Conservation (phyloP, 306 rosid species). For the Begonia peltatifolia region DNA sequence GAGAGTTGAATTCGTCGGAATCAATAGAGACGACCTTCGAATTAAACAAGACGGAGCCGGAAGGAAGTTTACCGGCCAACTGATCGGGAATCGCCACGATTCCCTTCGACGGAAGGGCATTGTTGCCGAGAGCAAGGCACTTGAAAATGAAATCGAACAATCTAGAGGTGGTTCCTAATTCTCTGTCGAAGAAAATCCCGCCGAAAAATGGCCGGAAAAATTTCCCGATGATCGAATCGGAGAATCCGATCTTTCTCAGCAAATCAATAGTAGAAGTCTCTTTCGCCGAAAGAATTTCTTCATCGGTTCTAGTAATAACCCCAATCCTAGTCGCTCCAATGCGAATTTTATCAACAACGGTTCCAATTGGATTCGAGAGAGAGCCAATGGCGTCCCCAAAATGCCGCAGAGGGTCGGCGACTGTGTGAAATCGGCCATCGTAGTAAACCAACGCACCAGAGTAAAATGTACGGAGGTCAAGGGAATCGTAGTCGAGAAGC, state of each 20-base stretch:
- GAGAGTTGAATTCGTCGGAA: constrained; percentile 11
- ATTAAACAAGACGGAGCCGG: constrained; percentile 32
- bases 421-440: constrained; percentile 58
- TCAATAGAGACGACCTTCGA: constrained; percentile 41
- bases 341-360: constrained; percentile 50
- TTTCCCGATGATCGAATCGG: constrained; percentile 40
- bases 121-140: constrained; percentile 81
- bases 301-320: constrained; percentile 38
- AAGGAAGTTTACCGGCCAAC: constrained; percentile 40
- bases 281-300: constrained; percentile 23
- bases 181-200: constrained; percentile 61
- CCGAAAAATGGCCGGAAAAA: constrained; percentile 86
- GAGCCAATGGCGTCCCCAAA: constrained; percentile 42
- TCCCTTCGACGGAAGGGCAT: constrained; percentile 72
- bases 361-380: constrained; percentile 56
- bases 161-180: constrained; percentile 55
- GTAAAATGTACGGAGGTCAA: constrained; percentile 54
- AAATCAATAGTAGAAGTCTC: constrained; percentile 49
- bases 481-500: constrained; percentile 50
- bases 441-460: constrained; percentile 55
- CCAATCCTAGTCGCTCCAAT: constrained; percentile 37
- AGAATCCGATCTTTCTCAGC: constrained; percentile 39
- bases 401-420: constrained; percentile 69
- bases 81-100: constrained; percentile 66
- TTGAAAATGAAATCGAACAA: constrained; percentile 75